Base-by-base conservation (phyloP, 1,139 yeast genomes). In the Taphrina confusa region DNA sequence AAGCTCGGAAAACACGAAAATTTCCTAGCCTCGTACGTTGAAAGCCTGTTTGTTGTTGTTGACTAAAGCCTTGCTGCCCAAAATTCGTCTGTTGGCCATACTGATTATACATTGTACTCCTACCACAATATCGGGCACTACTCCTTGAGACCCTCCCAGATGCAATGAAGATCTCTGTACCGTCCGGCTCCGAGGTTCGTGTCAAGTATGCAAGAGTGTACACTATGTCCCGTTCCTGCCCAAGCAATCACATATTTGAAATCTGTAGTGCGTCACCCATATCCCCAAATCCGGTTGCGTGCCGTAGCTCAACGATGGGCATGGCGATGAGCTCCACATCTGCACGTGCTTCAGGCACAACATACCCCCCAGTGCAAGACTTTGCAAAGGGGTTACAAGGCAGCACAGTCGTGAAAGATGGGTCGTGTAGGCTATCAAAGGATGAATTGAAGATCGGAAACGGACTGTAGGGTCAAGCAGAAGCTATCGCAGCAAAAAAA, bases 11-110 rank as follows among this genome's bases (percentile, higher is more conserved):
- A 9, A 5, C 23, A 18, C 42, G n/a, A n/a, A 2, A 11, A 14
- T 18, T 4, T 6, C 23, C 11, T n/a, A n/a, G n/a, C n/a, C n/a
- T n/a, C 42, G 28, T 54, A 33, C 51, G 58, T 27, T 54, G 58
- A 20, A 44, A 44, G 4, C 60, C 60, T 18, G 60, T 56, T 14
- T 55, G 60, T 30, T 56, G 60, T 30, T 56, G 60, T 22, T 46
- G 60, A 36, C 46, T 46, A 1, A 27, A 57, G 14, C 33, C 45
- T 33, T 39, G 40, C 55, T 49, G 54, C 42, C 36, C 11, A 23
- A 23, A 42, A 3, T 8, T n/a, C 16, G 47, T 23, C 23, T 54
- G 51, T 37, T 54, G 58, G 30, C 58, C 45, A 42, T 54, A 54
- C 9, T n/a, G 27, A 25, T 42, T 42, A 30, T 54, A 54, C 58